phyloP scores from a whole-genome alignment of 306 rosid genomes.

The Mimosa bimucronata region DNA sequence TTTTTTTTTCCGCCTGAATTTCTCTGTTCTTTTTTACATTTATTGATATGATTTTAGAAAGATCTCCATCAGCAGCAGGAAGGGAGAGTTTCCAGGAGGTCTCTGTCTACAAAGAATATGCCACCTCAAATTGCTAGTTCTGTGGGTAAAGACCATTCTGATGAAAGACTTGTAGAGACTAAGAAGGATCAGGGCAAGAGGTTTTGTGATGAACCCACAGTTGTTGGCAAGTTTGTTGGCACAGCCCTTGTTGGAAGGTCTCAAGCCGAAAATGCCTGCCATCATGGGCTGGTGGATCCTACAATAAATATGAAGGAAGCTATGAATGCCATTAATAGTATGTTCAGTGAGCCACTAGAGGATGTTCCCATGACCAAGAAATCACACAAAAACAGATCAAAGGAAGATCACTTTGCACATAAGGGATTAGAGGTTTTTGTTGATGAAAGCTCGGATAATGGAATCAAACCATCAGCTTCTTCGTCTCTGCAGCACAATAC shows the following conservation, averaged over 20 bases:
- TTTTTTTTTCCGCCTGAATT: slow-evolving; percentile 24
- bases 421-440: slow-evolving; percentile 61
- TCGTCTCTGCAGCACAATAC: slow-evolving; percentile 45
- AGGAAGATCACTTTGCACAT: slow-evolving; percentile 32
- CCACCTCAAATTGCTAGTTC: slow-evolving; percentile 38
- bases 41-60: slow-evolving; percentile 35
- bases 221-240: slow-evolving; percentile 73
- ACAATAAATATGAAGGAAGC: slow-evolving; percentile 96
- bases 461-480: slow-evolving; percentile 42
- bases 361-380: slow-evolving; percentile 52
- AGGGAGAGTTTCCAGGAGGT: slow-evolving; percentile 47
- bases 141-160: slow-evolving; percentile 31
- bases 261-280: slow-evolving; percentile 87
- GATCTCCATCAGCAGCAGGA: slow-evolving; percentile 49
- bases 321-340: slow-evolving; percentile 78
- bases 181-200: slow-evolving; percentile 40
- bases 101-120: slow-evolving; percentile 40
- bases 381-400: slow-evolving; percentile 44
- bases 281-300: slow-evolving; percentile 92
- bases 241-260: slow-evolving; percentile 79
- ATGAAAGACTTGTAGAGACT: slow-evolving; percentile 37
- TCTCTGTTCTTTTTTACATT: slow-evolving; percentile 22
- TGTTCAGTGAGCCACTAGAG: slow-evolving; percentile 85
- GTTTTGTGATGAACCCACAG: slow-evolving; percentile 65
- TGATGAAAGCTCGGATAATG: slow-evolving; percentile 58